Evolutionary conservation across 805 yeast genomes (phyloP).

Genomic region (Maudiozyma turicensis): DNA sequence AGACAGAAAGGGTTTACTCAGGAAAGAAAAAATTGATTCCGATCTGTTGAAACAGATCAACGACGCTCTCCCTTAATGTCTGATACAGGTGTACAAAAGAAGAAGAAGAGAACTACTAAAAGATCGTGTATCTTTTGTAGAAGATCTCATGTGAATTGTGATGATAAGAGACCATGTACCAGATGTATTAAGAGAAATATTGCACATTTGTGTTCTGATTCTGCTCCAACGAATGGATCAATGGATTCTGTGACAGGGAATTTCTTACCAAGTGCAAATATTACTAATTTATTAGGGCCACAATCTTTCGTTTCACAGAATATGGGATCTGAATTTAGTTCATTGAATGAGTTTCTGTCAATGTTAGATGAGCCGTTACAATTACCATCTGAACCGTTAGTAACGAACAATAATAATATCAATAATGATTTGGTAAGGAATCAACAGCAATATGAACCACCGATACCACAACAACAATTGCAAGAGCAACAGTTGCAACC

Average conservation of each 20-base stretch:
- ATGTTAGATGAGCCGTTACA: constrained; percentile 77
- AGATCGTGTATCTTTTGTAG: constrained; percentile 84
- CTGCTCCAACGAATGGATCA: neutral
- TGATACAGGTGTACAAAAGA: neutral
- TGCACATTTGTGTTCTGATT: constrained; percentile 73
- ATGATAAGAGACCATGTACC: constrained; percentile 56
- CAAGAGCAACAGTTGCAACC: neutral
- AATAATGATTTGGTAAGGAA: constrained; percentile 36
- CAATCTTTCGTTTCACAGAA: constrained; percentile 81
- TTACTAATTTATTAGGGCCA: constrained; percentile 3
- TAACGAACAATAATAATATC: constrained; percentile 36
- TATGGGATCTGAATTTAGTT: constrained; percentile 86
- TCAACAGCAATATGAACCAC: neutral
- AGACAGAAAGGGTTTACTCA: too few species aligned
- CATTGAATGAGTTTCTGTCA: constrained; percentile 77
- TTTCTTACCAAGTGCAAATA: neutral
- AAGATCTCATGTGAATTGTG: constrained; percentile 91
- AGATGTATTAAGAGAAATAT: constrained; percentile 82
- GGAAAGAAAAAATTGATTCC: too few species aligned
- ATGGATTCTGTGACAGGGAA: neutral
- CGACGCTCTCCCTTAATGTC: neutral
- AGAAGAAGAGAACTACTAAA: constrained; percentile 2
- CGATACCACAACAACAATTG: neutral
- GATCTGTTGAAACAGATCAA: too few species aligned
- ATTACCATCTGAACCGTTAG: constrained; percentile 5